Conservation (phyloP, 2,329 filamentous ascomycete species). For the Claviceps sorghi region DNA sequence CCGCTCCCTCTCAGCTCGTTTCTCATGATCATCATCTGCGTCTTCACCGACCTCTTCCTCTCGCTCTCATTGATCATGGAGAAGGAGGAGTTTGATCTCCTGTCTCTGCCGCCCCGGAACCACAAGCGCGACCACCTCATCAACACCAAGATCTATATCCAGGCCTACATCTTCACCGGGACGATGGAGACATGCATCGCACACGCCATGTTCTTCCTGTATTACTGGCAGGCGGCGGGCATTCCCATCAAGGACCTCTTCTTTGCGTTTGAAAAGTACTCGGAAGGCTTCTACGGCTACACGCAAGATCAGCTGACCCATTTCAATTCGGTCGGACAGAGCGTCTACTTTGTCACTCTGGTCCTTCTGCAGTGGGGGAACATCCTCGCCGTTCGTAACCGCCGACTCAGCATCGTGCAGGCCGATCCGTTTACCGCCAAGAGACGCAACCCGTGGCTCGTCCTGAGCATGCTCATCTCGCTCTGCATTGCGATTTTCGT, state of each 20-base stretch:
- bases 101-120: slow-evolving; percentile 35
- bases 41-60: slow-evolving; percentile 39
- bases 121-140: slow-evolving; percentile 36
- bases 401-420: slow-evolving; percentile 35
- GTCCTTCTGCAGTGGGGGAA: slow-evolving; percentile 41
- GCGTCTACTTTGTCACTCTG: slow-evolving; percentile 39
- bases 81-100: slow-evolving; percentile 38
- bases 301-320: slow-evolving; percentile 26
- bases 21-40: slow-evolving; percentile 44
- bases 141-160: slow-evolving; percentile 34
- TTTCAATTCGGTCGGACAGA: slow-evolving; percentile 35
- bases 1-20: slow-evolving; percentile 36
- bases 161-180: slow-evolving; percentile 37
- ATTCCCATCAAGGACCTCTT: slow-evolving; percentile 33
- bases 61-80: slow-evolving; percentile 39
- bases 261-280: slow-evolving; percentile 34
- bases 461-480: slow-evolving; percentile 30
- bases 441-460: slow-evolving; percentile 35
- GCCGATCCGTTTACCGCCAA: slow-evolving; percentile 32
- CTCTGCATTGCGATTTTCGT: slow-evolving; percentile 38
- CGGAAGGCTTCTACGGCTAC: slow-evolving; percentile 34
- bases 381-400: slow-evolving; percentile 35
- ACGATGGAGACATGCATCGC: slow-evolving; percentile 35
- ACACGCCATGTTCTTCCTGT: slow-evolving; percentile 39
- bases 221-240: slow-evolving; percentile 31